Base-by-base conservation (phyloP, 2,329 filamentous ascomycete genomes). In the Podosphaera fusca region DNA sequence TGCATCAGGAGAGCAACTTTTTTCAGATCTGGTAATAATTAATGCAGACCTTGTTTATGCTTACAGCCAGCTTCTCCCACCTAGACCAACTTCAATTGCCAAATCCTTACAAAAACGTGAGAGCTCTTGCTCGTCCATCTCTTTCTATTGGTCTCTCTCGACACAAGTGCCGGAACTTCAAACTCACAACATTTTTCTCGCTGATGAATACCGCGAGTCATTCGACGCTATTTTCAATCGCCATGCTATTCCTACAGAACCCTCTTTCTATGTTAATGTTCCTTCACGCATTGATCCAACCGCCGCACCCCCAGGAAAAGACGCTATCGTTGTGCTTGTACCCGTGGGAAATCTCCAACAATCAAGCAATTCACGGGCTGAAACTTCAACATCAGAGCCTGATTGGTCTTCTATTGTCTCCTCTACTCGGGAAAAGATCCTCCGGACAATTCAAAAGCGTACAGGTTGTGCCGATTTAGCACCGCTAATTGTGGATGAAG, bases 211-310 rank as follows among this genome's bases (percentile, higher is more conserved):
- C 67, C 74, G 74, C 55, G 80, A 84, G 62, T 81, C 76, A n/a
- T 87, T 87, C 64, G 83, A 87, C 67, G 75, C 77, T 58, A 87
- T 87, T 59, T 87, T 88, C 73, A 79, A 83, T 61, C 71, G 77
- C 35, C 80, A 86, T 59, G 69, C 74, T 2, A 78, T 87, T 7
- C 84, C 84, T 1, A 67, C 74, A 1, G 74, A 86, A 58, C 84
- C 84, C 0, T 82, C 78, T 57, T 88, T 87, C 71, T 87, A 87
- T 68, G 77, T 87, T 68, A 86, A 87, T 65, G 82, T 87, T 0
- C 84, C 84, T 0, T 82, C 77, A 52, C 75, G 83, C 10, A 74
- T 86, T 6, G 84, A 87, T 61, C 71, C 78, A 0, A 75, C 75
- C 0, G 84, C 84, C 0, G 82, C 84, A 0, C 84, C 84, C 0